Base-by-base conservation (phyloP, 768 basidiomycete genomes). In the Lentinula aciculospora region DNA sequence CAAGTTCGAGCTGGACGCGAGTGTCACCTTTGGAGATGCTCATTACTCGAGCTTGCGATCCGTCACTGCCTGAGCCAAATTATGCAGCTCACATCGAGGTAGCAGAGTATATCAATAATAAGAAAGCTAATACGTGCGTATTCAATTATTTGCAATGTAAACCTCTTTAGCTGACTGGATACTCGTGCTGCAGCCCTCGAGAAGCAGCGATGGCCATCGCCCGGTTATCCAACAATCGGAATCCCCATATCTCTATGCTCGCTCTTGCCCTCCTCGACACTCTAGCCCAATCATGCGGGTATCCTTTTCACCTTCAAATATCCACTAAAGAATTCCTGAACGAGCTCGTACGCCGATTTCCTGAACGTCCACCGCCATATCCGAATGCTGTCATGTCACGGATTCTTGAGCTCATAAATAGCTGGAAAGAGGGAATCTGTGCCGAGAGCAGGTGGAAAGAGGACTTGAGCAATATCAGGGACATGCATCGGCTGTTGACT, bases 251-350 rank as follows among this genome's bases (percentile, higher is more conserved):
- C 64, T 85, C 92, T 21, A 81, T 95, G 62, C 85, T 98, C 29
- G 85, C 93, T 3, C 81, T 98, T 10, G 76, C 88, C 4, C 82
- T 96, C 3, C 85, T 98, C 61, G 90, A 94, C 70, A 94, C 91
- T 13, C 86, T 99, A 50, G 89, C 98, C 45, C 90, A 94, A 68
- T 88, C 90, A 39, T 98, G 96, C 68, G 97, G 97, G 70, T 99
- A 99, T 73, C 87, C 96, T 0, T 89, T 99, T 58, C 97, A 98
- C 69, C 86, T 99, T 23, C 97, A 99, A 71, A 90, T 98, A 64
- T 79, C 89, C 17, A 98, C 96, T 40, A 98, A 99, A 68, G 97
- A 98, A 67, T 99, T 98, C 68, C 79, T 98, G 17, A 99, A 99
- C 72, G 97, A 98, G 69, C 87, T 99, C 68, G 97, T 99, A 25